Evolutionary conservation across 2,329 filamentous ascomycete species (phyloP), one percentile per base, ranked within the genome.

Genomic region (Triangularia verruculosa): DNA sequence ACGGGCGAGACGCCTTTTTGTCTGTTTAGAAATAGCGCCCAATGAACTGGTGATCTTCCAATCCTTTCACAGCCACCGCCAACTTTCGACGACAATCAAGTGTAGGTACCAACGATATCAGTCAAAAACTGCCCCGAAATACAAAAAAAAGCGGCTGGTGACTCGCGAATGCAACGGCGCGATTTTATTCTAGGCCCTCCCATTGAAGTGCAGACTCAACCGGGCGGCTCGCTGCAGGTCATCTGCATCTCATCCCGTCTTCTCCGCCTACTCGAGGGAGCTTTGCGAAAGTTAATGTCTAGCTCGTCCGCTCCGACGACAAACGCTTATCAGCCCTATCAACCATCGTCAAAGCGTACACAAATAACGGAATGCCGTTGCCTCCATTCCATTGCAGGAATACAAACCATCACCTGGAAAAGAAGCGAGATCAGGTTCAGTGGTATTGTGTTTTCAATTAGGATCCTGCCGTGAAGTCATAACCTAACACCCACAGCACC

Each of bases 381-480:
- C 27, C 5, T 28, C 27, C 27, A 28, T 28, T 9, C 27, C 9
- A 9, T 20, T 47, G 30, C 3, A 6, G 5, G 17, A 15, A 22
- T 20, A 47, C n/a, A 32, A 12, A 32, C 20, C 39, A 47, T n/a
- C n/a, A n/a, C n/a, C 39, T 20, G 12, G 34, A 5, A 43, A 43
- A 43, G 34, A 47, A 47, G 9, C 13, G 1, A 11, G 9, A 25
- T 47, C 7, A 39, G 13, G 61, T 65, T 63, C 55, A 61, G 55
- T 66, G 59, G 47, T 63, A 70, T 71, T 73, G 68, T 69, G 69
- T 65, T 61, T 70, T 68, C 70, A 59, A 75, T 74, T 74, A 75
- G 70, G 69, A 71, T 72, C 73, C 70, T 74, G 73, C 74, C 74
- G 64, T 75, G 67, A 74, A 72, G 68, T 74, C 74, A 71, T 76